Evolutionary conservation across 164 flowering plant species (phyloP), one percentile per base, ranked within the genome.

Genomic region (Santalum album): DNA sequence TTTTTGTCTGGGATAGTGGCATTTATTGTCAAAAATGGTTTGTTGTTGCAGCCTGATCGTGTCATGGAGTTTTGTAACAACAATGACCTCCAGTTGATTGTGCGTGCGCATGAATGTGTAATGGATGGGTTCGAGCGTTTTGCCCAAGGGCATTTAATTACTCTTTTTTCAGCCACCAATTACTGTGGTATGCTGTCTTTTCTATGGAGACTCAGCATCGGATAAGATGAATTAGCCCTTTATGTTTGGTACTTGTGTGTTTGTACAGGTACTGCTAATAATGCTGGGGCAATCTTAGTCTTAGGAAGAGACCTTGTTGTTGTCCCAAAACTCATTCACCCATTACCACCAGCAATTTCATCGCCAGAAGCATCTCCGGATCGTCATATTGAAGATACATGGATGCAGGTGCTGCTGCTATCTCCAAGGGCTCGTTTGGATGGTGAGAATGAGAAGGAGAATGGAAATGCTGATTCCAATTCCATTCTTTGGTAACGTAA

Each of bases 121-220:
- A 94, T 94, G 99, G 99, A 94, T 81, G 99, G 99, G 36, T 94
- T 94, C 76, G 99, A 94, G 77, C 91, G 97, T 40, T 94, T 94
- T 71, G 99, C 99, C 18, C 99, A 94, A 68, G 99, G 99, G 19
- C 99, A 94, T 71, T 59, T 94, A 57, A 94, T 94, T 51, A 94
- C 99, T 14, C 95, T 94, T 32, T 94, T 94, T 71, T 94, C 99
- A 6, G 99, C 99, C 53, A 94, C 99, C 59, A 94, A 94, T 69
- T 94, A 94, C 65, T 94, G 99, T 64, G 99, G 99, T 94, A 72
- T 43, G 72, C 65, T 3, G 17, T 29, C n/a, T n/a, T n/a, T n/a
- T n/a, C n/a, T 12, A 47, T 47, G 25, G 7, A 48, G 35, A 22
- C 50, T n/a, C n/a, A n/a, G n/a, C n/a, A n/a, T n/a, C n/a, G n/a